Base-by-base conservation (phyloP, 768 basidiomycete species). In the Phallus indusiatus region DNA sequence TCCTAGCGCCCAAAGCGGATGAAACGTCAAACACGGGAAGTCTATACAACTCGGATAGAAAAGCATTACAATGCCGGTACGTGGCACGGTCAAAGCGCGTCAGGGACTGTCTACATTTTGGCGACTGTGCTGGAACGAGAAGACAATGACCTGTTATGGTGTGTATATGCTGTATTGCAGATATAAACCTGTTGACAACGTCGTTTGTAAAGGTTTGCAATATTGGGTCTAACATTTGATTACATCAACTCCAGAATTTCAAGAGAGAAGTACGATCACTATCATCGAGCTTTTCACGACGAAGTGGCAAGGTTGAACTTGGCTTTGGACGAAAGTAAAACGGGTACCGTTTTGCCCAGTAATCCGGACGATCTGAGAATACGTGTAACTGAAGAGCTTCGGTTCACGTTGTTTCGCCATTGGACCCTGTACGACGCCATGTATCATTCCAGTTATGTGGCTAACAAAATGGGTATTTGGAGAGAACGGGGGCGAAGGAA, bases 381-480 rank as follows among this genome's bases (percentile, higher is more conserved):
- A 63, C 82, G 90, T 42, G 77, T 86, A 46, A 85, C 83, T 34
- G 92, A 94, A 54, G 96, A 99, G 71, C 75, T 98, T 56, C 81
- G 96, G 22, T 98, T 99, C 70, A 94, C 86, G 73, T 79, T 97
- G 56, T 94, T 94, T 69, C 81, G 95, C 59, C 96, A 98, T 73
- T 99, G 96, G 96, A 97, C 88, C 33, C 73, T 99, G 50, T 98
- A 97, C 68, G 96, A 99, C 67, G 85, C 94, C 11, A 98, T 99
- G 96, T 86, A 86, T 66, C 95, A 99, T 70, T 96, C 94, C 2
- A 90, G 89, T 59, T 99, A 98, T 66, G 87, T 99, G 17, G 94
- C 94, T 7, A 87, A 90, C 54, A 93, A 92, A 70, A 79, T 99
- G 60, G 94, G 93, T 2, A 90, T 95, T 57, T 98, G 96, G 96